These are phyloP conservation scores for Schwanniomyces polymorphus DNA, from an alignment of 805 yeast species.

Conservation along the genomic window DNA sequence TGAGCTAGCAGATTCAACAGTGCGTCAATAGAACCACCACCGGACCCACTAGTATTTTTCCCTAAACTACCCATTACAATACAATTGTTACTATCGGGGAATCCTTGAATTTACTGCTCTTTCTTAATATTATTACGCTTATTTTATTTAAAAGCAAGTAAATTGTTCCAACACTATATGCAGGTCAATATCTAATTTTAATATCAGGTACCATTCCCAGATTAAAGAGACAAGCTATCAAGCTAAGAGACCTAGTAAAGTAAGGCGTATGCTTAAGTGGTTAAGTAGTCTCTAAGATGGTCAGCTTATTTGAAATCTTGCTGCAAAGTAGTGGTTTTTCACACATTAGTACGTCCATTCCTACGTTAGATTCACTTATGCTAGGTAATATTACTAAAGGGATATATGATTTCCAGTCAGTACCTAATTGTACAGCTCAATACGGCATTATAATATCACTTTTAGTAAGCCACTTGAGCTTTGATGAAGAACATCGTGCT, in stretches of 20 bases:
- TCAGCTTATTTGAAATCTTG: constrained; percentile 29
- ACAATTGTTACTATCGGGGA: background rate
- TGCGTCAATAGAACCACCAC: background rate
- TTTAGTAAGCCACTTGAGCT: constrained; percentile 26
- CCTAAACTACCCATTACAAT: background rate
- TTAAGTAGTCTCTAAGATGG: constrained; percentile 17
- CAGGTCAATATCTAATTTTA: background rate
- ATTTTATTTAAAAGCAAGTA: background rate
- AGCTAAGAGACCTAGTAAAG: background rate
- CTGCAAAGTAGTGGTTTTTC: constrained; percentile 23
- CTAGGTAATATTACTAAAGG: constrained; percentile 15
- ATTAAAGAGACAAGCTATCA: too few species aligned
- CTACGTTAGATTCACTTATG: constrained; percentile 26
- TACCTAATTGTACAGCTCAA: constrained; percentile 28
- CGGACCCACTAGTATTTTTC: background rate
- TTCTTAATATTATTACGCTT: background rate
- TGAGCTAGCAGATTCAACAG: background rate
- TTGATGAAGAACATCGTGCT: constrained; percentile 13
- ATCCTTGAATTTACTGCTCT: background rate
- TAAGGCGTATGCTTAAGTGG: background rate
- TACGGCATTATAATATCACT: constrained; percentile 20
- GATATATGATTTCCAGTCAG: constrained; percentile 36
- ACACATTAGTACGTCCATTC: constrained; percentile 27
- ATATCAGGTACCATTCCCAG: background rate
- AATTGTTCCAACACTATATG: background rate